Percentiles rank a stretch among this genome's conserved stretches.
Evolutionary conservation across 495 filamentous ascomycete genomes (phyloP).

Genomic region (Xylaria grammica): DNA sequence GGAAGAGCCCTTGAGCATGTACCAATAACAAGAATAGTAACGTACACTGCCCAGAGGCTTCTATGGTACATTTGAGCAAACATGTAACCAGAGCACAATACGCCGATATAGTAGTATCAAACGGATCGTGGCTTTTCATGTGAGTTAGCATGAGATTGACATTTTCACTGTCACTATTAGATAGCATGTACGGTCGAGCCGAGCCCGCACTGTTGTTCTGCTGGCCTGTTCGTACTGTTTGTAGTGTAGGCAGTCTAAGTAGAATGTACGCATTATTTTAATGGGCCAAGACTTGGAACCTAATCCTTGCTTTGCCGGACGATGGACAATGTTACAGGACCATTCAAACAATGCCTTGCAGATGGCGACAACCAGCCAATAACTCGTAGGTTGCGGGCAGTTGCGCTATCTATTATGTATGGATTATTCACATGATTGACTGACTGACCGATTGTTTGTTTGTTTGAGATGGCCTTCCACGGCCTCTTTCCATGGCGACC

Average conservation of each 20-base stretch:
- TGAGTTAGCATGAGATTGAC: background rate
- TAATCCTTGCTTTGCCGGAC: slow-evolving; percentile 7
- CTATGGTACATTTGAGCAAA: background rate
- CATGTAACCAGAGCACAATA: slow-evolving; percentile 3
- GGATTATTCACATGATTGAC: background rate
- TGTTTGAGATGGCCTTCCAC: slow-evolving; percentile 14
- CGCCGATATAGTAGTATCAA: background rate
- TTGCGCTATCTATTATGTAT: background rate
- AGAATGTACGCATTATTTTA: background rate
- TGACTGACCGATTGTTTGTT: slow-evolving; percentile 10
- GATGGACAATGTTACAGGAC: background rate
- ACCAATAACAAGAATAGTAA: too few relatives aligned
- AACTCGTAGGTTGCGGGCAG: background rate
- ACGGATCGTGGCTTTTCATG: slow-evolving; percentile 15
- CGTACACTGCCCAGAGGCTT: background rate
- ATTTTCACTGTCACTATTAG: background rate
- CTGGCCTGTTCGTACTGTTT: slow-evolving; percentile 16
- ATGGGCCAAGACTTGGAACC: background rate
- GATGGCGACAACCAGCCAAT: slow-evolving; percentile 4
- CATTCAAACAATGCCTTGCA: slow-evolving; percentile 4
- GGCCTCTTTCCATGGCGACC: slow-evolving; percentile 1
- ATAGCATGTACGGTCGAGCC: background rate
- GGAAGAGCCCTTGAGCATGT: background rate
- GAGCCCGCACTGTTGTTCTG: slow-evolving; percentile 20
- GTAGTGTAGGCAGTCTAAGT: too few relatives aligned